A percentile compares a stretch with the other conserved stretches of the same genome.
phyloP scores from a whole-genome alignment of 768 basidiomycete species.

The Gloeopeniophorella convolvens region DNA sequence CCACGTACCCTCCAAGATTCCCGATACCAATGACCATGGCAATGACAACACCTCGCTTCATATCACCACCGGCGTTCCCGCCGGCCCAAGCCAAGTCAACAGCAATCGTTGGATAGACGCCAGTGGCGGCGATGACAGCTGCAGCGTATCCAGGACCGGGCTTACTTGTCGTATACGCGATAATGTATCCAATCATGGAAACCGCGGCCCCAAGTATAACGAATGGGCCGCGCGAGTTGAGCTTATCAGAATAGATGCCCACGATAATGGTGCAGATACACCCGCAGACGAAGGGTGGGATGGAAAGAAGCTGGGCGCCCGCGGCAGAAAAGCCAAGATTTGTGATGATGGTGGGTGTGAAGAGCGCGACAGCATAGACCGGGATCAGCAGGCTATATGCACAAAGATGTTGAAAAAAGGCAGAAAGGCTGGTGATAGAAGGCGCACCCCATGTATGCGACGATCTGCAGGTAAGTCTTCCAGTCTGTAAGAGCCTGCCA shows the following conservation, averaged over 20 bases:
- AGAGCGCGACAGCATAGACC: constrained; percentile 37
- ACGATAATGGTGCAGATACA: constrained; percentile 27
- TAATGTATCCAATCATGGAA: constrained; percentile 45
- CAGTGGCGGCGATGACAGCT: constrained; percentile 43
- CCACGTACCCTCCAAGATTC: constrained; percentile 44
- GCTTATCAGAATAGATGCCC: constrained; percentile 31
- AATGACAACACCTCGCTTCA: constrained; percentile 44
- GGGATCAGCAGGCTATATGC: constrained; percentile 36
- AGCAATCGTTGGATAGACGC: constrained; percentile 45
- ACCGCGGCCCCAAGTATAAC: constrained; percentile 37
- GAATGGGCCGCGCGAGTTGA: constrained; percentile 42
- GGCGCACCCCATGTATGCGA: constrained; percentile 29
- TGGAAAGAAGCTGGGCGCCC: constrained; percentile 33
- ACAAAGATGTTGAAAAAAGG: neutral
- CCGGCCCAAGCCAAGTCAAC: constrained; percentile 49
- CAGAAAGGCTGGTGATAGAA: neutral
- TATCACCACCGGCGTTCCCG: constrained; percentile 49
- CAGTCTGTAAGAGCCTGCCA: constrained; percentile 30
- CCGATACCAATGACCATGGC: constrained; percentile 50
- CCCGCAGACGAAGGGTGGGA: constrained; percentile 31
- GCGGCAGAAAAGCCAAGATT: constrained; percentile 43
- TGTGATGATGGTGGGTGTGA: constrained; percentile 31
- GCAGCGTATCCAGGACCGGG: constrained; percentile 38
- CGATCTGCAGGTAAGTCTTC: constrained; percentile 32
- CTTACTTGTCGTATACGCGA: constrained; percentile 35